Conservation (phyloP, 2,329 filamentous ascomycete species). For the Fusarium sp. region DNA sequence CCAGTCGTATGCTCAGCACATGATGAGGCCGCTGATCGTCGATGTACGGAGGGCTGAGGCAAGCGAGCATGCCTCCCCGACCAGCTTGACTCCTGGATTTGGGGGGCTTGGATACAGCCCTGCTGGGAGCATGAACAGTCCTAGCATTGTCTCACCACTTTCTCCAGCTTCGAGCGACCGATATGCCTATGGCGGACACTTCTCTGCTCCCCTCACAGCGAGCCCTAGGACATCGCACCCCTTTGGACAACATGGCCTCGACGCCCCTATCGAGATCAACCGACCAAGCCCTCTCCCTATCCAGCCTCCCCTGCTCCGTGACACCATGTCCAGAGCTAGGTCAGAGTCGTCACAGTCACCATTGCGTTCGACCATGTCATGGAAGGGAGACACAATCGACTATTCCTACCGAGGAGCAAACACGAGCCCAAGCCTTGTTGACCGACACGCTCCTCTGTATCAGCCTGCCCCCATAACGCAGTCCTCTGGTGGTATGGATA, state of each 20-base stretch:
- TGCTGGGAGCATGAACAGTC: slow-evolving; percentile 60
- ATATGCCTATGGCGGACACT: slow-evolving; percentile 64
- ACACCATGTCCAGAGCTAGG: slow-evolving; percentile 67
- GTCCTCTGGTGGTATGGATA: slow-evolving; percentile 2
- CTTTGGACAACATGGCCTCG: slow-evolving; percentile 62
- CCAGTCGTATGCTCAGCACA: slow-evolving; percentile 67
- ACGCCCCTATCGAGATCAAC: slow-evolving; percentile 59
- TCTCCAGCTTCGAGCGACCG: slow-evolving; percentile 67
- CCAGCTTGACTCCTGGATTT: slow-evolving; percentile 75
- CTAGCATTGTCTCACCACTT: slow-evolving; percentile 69
- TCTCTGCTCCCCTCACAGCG: slow-evolving; percentile 60
- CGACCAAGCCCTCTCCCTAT: slow-evolving; percentile 62
- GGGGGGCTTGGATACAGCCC: slow-evolving; percentile 74
- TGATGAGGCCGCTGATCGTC: slow-evolving; percentile 76
- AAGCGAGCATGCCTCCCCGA: slow-evolving; percentile 75
- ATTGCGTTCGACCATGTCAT: slow-evolving; percentile 70
- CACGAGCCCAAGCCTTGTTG: slow-evolving; percentile 59
- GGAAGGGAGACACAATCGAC: slow-evolving; percentile 71
- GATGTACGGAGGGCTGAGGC: slow-evolving; percentile 74
- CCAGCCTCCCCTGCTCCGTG: slow-evolving; percentile 69
- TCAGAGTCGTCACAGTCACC: slow-evolving; percentile 71
- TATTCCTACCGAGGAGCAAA: slow-evolving; percentile 64
- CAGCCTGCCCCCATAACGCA: slow-evolving; percentile 60
- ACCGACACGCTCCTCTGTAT: slow-evolving; percentile 63
- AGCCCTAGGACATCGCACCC: slow-evolving; percentile 64